phyloP scores from a whole-genome alignment of 208 protist species.

The Leishmania braziliensis region DNA sequence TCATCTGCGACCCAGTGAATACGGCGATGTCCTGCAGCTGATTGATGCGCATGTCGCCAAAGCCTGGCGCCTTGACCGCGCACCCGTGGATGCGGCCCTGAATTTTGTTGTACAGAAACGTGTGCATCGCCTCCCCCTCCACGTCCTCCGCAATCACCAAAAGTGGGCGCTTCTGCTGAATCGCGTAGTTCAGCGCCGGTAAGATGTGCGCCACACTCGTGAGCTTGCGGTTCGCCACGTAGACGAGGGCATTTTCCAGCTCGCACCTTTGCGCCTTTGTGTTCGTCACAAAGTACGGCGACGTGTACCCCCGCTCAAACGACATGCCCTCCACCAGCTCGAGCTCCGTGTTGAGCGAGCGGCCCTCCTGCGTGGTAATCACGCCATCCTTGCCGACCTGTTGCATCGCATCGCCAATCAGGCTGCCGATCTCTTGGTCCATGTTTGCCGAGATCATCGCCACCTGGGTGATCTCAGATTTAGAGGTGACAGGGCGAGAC shows the following conservation, averaged over 20 bases:
- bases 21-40: conserved; percentile 99
- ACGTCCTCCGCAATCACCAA: conserved; percentile 92
- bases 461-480: conserved; percentile 98
- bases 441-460: conserved; percentile 99
- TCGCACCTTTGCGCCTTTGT: conserved; percentile 97
- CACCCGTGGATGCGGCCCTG: conserved; percentile 83
- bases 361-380: conserved; percentile 99
- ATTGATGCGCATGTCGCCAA: conserved; percentile 99
- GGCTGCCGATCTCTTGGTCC: conserved; percentile 97
- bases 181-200: conserved; percentile 85
- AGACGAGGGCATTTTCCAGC: conserved; percentile 96
- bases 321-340: conserved; percentile 99
- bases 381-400: conserved; percentile 99
- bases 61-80: conserved; percentile 98
- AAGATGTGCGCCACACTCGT: conserved; percentile 79
- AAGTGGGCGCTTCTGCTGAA: conserved; percentile 85
- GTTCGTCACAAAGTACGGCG: conserved; percentile 99
- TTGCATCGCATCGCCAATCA: conserved; percentile 99
- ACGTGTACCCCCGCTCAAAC: conserved; percentile 98
- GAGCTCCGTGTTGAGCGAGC: conserved; percentile 98
- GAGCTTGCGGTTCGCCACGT: conserved; percentile 91
- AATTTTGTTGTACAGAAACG: conserved; percentile 96
- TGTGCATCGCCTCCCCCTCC: conserved; percentile 92
- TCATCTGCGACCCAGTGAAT: conserved; percentile 96
- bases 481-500: conserved; percentile 96